Conservation (phyloP, 192 early-diverging fungal genomes). For the Coemansia sp. region DNA sequence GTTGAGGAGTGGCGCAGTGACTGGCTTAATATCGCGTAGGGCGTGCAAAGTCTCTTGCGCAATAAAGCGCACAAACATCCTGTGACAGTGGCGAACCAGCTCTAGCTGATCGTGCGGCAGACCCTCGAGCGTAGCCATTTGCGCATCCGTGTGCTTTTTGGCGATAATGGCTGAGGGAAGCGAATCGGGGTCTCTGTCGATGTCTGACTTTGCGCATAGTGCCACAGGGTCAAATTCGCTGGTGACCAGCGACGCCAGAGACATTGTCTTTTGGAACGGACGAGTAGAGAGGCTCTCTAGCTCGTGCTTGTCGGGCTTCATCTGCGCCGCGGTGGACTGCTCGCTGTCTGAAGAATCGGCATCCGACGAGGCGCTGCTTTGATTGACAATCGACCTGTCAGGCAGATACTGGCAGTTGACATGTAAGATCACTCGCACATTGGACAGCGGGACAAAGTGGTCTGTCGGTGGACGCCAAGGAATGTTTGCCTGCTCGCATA, state of each 20-base stretch:
- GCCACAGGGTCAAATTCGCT: constrained; percentile 28
- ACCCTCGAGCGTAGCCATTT: constrained; percentile 46
- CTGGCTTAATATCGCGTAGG: constrained; percentile 47
- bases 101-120: constrained; percentile 51
- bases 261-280: constrained; percentile 54
- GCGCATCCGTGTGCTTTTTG: constrained; percentile 41
- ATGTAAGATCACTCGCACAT: constrained; percentile 50
- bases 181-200: constrained; percentile 4
- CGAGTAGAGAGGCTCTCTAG: constrained; percentile 30
- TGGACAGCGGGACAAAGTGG: constrained; percentile 50
- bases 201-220: not conserved
- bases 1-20: constrained; percentile 41
- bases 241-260: constrained; percentile 43
- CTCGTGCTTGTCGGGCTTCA: constrained; percentile 41
- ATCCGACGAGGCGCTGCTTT: constrained; percentile 6
- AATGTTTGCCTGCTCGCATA: constrained; percentile 49
- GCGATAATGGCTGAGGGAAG: constrained; percentile 43
- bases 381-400: constrained; percentile 9
- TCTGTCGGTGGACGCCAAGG: constrained; percentile 50
- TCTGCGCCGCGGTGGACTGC: constrained; percentile 14
- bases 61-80: constrained; percentile 48
- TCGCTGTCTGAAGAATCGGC: constrained; percentile 16
- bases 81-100: constrained; percentile 47
- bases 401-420: constrained; percentile 53
- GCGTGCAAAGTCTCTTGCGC: constrained; percentile 52